Evolutionary conservation across 2,329 filamentous ascomycete genomes (phyloP).

Genomic region (Mycosphaerella sp.): DNA sequence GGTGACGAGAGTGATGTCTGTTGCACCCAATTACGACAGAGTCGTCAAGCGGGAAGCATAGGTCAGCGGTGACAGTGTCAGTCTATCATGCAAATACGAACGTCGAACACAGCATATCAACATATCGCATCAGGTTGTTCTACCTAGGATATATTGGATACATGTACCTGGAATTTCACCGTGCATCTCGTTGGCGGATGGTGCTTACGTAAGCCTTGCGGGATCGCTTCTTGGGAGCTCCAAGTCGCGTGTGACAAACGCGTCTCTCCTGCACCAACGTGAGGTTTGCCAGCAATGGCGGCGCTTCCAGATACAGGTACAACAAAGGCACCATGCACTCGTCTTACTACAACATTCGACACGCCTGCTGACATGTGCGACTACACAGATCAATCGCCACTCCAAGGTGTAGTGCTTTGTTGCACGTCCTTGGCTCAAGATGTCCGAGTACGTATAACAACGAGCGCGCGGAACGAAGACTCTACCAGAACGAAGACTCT

Average conservation of each 20-base stretch:
- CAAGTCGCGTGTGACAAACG: background rate
- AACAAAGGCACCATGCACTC: slow-evolving; percentile 1
- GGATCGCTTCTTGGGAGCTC: background rate
- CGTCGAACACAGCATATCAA: background rate
- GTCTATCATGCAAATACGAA: background rate
- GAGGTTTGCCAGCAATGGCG: slow-evolving; percentile 17
- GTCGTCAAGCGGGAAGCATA: too few species aligned
- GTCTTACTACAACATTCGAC: background rate
- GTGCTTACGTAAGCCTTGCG: background rate
- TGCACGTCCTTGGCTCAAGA: slow-evolving; percentile 33
- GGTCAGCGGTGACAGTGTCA: too few species aligned
- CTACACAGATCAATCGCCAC: slow-evolving; percentile 20
- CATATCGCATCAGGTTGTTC: background rate
- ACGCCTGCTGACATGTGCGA: slow-evolving; percentile 6
- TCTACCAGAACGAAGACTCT: background rate
- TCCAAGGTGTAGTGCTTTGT: slow-evolving; percentile 30
- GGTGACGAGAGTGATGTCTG: too few species aligned
- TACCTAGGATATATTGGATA: too few species aligned
- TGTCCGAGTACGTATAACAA: slow-evolving; percentile 27
- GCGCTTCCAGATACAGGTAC: slow-evolving; percentile 13
- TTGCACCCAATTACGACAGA: too few species aligned
- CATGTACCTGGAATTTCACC: too few species aligned
- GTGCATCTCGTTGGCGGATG: background rate
- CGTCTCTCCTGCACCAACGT: slow-evolving; percentile 1
- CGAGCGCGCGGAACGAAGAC: slow-evolving; percentile 1